Conservation (phyloP, 495 filamentous ascomycete genomes). For the Aspergillus ellipticus region DNA sequence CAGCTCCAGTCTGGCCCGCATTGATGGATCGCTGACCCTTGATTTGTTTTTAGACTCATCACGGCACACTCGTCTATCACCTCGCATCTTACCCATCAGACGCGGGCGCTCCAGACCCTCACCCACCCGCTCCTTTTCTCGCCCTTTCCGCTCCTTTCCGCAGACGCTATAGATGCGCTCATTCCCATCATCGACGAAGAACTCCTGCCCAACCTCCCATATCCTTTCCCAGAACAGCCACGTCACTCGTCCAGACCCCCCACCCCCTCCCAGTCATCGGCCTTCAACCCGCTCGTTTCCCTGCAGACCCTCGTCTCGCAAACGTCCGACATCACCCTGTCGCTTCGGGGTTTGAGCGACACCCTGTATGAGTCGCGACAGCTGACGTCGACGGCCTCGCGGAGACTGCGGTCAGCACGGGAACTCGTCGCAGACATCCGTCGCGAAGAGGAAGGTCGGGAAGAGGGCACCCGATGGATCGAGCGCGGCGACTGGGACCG, state of each 20-base stretch:
- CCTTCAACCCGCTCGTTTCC: conserved; percentile 46
- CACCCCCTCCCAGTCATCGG: conserved; percentile 28
- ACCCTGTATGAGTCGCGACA: conserved; percentile 93
- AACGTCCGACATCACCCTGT: conserved; percentile 73
- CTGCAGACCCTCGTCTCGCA: conserved; percentile 52
- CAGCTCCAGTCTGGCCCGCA: neutral
- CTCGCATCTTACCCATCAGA: conserved; percentile 80
- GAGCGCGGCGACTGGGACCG: conserved; percentile 76
- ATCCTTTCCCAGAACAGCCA: conserved; percentile 48
- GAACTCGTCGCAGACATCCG: conserved; percentile 81
- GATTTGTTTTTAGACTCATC: conserved; percentile 58
- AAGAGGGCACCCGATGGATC: conserved; percentile 78
- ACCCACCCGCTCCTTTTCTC: conserved; percentile 62
- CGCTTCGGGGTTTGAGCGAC: conserved; percentile 83
- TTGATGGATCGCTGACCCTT: conserved; percentile 12
- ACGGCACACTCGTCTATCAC: conserved; percentile 83
- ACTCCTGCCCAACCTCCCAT: conserved; percentile 45
- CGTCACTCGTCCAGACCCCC: conserved; percentile 44
- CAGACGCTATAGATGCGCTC: conserved; percentile 63
- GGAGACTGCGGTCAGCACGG: conserved; percentile 68
- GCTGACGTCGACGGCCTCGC: conserved; percentile 70
- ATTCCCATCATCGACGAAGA: conserved; percentile 61
- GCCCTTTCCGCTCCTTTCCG: conserved; percentile 52
- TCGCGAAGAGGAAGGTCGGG: conserved; percentile 72
- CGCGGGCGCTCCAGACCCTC: conserved; percentile 74